Percentiles rank a stretch among this genome's conserved stretches.
phyloP scores from a whole-genome alignment of 768 basidiomycete genomes.

The Candolleomyces eurysporus region DNA sequence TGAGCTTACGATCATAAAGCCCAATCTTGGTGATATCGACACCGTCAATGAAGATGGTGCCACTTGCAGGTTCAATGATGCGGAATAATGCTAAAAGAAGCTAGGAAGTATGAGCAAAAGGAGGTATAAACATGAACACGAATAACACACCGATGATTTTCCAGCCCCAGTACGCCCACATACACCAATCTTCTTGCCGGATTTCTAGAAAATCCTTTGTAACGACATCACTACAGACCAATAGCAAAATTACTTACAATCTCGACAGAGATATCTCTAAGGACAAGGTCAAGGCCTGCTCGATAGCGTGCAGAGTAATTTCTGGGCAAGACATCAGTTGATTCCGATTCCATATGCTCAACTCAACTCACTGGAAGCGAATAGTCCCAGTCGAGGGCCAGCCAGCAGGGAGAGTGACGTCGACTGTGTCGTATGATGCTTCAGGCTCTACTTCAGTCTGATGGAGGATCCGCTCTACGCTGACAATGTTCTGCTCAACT shows the following conservation, averaged over 20 bases:
- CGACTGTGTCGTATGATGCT: constrained; percentile 68
- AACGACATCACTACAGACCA: not conserved
- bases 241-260: constrained; percentile 46
- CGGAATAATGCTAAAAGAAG: constrained; percentile 73
- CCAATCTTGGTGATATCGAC: constrained; percentile 78
- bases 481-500: constrained; percentile 89
- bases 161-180: constrained; percentile 81
- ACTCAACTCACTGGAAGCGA: constrained; percentile 59
- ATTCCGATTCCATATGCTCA: not conserved
- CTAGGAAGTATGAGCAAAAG: constrained; percentile 23
- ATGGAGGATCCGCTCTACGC: constrained; percentile 83
- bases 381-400: constrained; percentile 81
- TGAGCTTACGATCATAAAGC: constrained; percentile 60
- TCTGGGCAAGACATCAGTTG: constrained; percentile 29
- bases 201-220: constrained; percentile 39
- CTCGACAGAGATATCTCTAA: constrained; percentile 70
- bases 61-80: constrained; percentile 68
- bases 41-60: constrained; percentile 70
- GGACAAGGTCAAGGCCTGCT: constrained; percentile 71
- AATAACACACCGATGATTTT: constrained; percentile 62
- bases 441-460: constrained; percentile 75
- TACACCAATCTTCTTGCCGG: constrained; percentile 88
- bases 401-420: constrained; percentile 43
- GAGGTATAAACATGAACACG: not conserved
- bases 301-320: constrained; percentile 79